Base-by-base conservation (phyloP, 345 rosid genomes). In the Angophora floribunda region DNA sequence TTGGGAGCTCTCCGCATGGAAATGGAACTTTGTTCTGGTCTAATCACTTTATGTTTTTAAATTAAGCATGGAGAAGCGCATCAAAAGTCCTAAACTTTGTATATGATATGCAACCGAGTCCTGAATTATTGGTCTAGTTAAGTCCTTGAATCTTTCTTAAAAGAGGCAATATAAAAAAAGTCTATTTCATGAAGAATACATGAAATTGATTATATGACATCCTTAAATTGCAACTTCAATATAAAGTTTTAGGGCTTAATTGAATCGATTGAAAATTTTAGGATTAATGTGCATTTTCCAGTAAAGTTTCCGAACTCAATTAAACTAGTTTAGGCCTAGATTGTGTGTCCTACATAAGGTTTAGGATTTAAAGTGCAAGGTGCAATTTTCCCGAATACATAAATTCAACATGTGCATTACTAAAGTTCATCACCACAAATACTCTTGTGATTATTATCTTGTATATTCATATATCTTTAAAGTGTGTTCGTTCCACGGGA, bases 251-350 rank as follows among this genome's bases (percentile, higher is more conserved):
- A 13, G 75, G 19, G 9, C 14, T n/a, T 6, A n/a, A 63, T 28
- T 63, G 5, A 9, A 55, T 55, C 1, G 9, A 22, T 55, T 8
- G 12, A 55, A 55, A 22, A 55, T 55, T 55, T 8, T 21, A 55
- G 28, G 22, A 55, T 4, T 55, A 0, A 1, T 21, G 21, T 55
- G 0, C 0, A 55, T 22, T 55, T 55, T 55, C 22, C 0, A 55
- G 12, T 55, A 28, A 55, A 55, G 22, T 55, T 22, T 55, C 22
- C 7, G 61, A 1, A 55, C 28, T 22, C 2, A 2, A 3, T 55
- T 9, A 59, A 55, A 55, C 22, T 55, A 26, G 1, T 55, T 55
- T 55, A 55, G 70, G 32, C 28, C 2, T 61, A 28, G 70, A 61
- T 61, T 61, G 70, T 5, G 15, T 30, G 45, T 67, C 45, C 15